Evolutionary conservation across 352 stramenopile genomes (phyloP), one percentile per base, ranked within the genome.

Genomic region (Phytophthora cactorum): DNA sequence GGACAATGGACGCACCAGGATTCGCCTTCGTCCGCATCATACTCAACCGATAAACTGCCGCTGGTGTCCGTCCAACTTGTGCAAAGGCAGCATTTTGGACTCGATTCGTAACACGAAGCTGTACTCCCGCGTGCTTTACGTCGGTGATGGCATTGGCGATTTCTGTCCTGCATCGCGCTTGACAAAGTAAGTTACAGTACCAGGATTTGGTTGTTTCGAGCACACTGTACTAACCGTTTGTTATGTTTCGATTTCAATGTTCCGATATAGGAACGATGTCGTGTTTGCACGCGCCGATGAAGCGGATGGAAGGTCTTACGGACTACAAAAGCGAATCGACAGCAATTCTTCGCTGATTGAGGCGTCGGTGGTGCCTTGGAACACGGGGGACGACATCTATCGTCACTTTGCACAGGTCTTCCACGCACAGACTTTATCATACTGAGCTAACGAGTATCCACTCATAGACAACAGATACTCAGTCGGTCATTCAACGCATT

Each of bases 51-150:
- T 89, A 25, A 75, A 70, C 4, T 94, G 86, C 51, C 11, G 45
- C 6, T 65, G 72, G 45, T 94, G 86, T 15, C 86, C 84, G 0
- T 60, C 70, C 15, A 92, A 94, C 63, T 91, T 94, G 84, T 94
- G 86, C 79, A 94, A 94, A 61, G 86, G 83, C 53, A 45, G 31
- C 39, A 89, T 93, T 28, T 52, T 93, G 39, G 79, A 91, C 17
- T 47, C 57, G 0, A 81, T 93, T 57, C 78, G 72, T 10, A 52
- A 14, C 0, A 46, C 69, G 0, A 66, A 70, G 1, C 10, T 4
- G 0, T 89, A 78, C 55, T 50, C 78, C 10, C 70, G 72, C 11
- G 68, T 93, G 12, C 34, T 93, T 10, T 93, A 93, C 69, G 71
- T 93, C 10, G 83, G 86, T 15, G 86, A 93, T 59, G 86, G 86